Base-by-base conservation (phyloP, 179 eudicot species). In the Sideroxylon spinosum region DNA sequence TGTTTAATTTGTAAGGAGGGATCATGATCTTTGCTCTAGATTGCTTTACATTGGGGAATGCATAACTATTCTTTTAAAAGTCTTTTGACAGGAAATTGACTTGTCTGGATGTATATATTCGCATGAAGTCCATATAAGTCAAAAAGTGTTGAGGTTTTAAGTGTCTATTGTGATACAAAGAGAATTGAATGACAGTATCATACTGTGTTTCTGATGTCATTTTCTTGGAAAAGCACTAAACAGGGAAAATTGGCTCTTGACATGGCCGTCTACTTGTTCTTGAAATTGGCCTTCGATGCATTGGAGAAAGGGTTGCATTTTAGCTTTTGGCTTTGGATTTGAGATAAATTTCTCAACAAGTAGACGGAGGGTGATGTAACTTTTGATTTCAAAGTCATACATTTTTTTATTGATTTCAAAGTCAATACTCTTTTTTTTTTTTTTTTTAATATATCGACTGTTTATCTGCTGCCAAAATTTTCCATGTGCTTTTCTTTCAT, bases 51-150 rank as follows among this genome's bases (percentile, higher is more conserved):
- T 59, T 25, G 68, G 53, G 48, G 46, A 69, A 20, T 46, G 56
- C 73, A 5, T 69, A 8, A 74, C 29, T 74, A 14, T n/a, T 44
- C 0, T 20, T 13, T 60, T 37, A 37, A 49, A 59, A 59, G 32
- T n/a, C 19, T 37, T 75, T 28, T 60, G 68, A 22, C 46, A 32
- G 53, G 68, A 60, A 74, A 57, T 74, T 12, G 76, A 74, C 28
- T 74, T n/a, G n/a, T 49, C 8, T 19, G 14, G 65, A 12, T n/a
- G 52, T n/a, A 8, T 52, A 26, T 50, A 2, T 52, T 71, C 10
- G 13, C 23, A 6, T 61, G 28, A 52, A 26, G 25, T 70, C 73
- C 25, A 14, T 70, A 3, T 48, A 0, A 22, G n/a, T 0, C 17
- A 64, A 64, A 32, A 2, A 13, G 11, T 29, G 20, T 29, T 29